A percentile compares a stretch with the other conserved stretches of the same genome.
phyloP scores from a whole-genome alignment of 1,284 basidiomycete genomes.

The Cryptococcus sp. region DNA sequence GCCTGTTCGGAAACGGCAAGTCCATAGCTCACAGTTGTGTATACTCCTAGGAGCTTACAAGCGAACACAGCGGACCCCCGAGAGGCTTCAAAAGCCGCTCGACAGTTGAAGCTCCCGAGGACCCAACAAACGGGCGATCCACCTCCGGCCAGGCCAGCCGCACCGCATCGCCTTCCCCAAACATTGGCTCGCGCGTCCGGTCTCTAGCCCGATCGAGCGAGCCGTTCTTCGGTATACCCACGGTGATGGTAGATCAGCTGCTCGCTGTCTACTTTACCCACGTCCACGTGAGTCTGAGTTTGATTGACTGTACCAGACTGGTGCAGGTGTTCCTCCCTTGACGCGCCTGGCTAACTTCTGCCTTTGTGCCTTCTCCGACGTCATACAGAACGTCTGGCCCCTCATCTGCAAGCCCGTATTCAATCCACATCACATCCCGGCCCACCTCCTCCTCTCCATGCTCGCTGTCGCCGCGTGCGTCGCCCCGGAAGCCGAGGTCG shows the following conservation, averaged over 20 bases:
- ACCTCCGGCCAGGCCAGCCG: background rate
- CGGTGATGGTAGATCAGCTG: constrained; percentile 31
- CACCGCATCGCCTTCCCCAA: background rate
- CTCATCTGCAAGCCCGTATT: constrained; percentile 47
- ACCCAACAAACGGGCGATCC: background rate
- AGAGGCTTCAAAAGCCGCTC: constrained; percentile 10
- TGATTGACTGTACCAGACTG: no score
- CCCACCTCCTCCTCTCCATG: constrained; percentile 41
- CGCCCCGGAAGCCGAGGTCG: constrained; percentile 18
- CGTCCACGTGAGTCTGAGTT: constrained; percentile 32
- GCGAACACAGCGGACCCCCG: constrained; percentile 8
- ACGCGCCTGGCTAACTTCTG: background rate
- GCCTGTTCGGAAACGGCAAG: constrained; percentile 31
- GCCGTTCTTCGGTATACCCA: constrained; percentile 27
- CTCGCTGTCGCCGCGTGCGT: constrained; percentile 41
- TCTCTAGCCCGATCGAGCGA: background rate
- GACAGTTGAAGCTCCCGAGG: background rate
- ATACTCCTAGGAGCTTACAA: background rate
- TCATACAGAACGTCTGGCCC: constrained; percentile 46
- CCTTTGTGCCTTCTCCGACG: background rate
- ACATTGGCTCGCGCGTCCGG: background rate
- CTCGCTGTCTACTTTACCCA: constrained; percentile 43
- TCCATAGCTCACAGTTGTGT: background rate
- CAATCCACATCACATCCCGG: constrained; percentile 31
- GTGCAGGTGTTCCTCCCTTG: background rate